Evolutionary conservation across 768 basidiomycete genomes (phyloP), one percentile per base, ranked within the genome.

Genomic region (Chalciporus piperatus): DNA sequence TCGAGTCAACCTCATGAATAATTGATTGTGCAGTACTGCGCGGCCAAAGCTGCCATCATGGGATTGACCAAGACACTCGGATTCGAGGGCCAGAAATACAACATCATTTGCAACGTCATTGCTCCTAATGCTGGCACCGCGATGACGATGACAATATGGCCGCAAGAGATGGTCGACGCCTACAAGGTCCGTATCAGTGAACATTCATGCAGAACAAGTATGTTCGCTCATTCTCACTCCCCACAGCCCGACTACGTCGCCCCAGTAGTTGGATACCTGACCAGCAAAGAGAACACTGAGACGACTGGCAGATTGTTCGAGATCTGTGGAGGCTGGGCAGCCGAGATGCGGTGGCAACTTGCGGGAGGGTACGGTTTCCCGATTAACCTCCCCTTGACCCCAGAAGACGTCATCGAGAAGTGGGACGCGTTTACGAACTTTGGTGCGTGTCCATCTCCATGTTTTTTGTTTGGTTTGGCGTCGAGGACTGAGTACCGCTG

Each of bases 321-420:
- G 68, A 80, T 93, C 35, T 79, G 79, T 13, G 94, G 89, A 20
- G 97, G 96, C 0, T 98, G 93, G 90, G 87, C 88, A 4, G 91
- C 91, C 1, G 84, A 94, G 68, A 86, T 89, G 30, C 79, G 96
- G 51, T 99, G 96, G 95, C 89, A 98, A 68, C 83, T 92, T 13
- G 76, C 92, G 8, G 88, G 86, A 1, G 97, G 95, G 10, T 73
- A 86, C 62, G 87, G 89, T 7, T 98, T 98, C 83, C 87, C 93
- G 5, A 79, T 85, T 32, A 85, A 85, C 65, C 78, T 77, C 52
- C 75, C 78, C 3, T 78, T 89, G 55, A 84, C 83, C 8, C 89
- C 93, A 0, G 97, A 98, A 70, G 83, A 86, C 49, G 76, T 98
- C 44, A 64, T 85, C 13, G 68, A 76, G 22, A 87, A 92, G 62